phyloP scores from a whole-genome alignment of 345 rosid genomes.

The Aurinia saxatilis region DNA sequence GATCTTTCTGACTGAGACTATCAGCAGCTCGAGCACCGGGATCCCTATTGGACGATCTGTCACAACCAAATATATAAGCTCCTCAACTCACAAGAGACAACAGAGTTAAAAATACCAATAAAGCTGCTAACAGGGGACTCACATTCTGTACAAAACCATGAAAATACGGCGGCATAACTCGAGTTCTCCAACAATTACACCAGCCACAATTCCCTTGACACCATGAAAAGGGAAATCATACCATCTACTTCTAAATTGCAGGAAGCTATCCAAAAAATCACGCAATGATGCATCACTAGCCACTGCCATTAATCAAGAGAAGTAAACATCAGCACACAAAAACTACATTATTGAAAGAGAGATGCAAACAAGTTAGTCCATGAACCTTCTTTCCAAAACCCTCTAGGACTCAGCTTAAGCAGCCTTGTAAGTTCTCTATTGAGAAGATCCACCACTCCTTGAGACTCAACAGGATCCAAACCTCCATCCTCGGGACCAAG shows the following conservation, averaged over 20 bases:
- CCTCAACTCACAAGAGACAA: conserved; percentile 10
- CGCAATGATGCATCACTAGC: conserved; percentile 73
- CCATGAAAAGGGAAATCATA: conserved; percentile 91
- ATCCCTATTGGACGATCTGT: conserved; percentile 85
- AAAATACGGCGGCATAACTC: conserved; percentile 78
- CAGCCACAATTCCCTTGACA: conserved; percentile 78
- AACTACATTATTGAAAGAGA: not conserved
- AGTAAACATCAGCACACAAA: conserved; percentile 4
- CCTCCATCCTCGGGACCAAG: conserved; percentile 74
- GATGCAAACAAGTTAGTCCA: not conserved
- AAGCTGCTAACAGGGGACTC: conserved; percentile 27
- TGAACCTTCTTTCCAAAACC: conserved; percentile 86
- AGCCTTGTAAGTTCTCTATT: conserved; percentile 73
- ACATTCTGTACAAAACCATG: conserved; percentile 89
- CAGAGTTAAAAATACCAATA: too few species aligned
- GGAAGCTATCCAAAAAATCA: conserved; percentile 71
- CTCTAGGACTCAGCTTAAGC: conserved; percentile 72
- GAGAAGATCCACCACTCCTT: conserved; percentile 87
- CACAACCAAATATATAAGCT: conserved; percentile 6
- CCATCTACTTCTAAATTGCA: conserved; percentile 87
- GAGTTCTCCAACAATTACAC: conserved; percentile 75
- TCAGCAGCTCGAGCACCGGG: conserved; percentile 73
- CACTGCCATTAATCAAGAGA: conserved; percentile 36
- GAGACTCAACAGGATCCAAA: conserved; percentile 85
- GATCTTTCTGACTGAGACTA: conserved; percentile 64